phyloP scores from a whole-genome alignment of 148 eudicot genomes.

The Amaranthus palmeri region DNA sequence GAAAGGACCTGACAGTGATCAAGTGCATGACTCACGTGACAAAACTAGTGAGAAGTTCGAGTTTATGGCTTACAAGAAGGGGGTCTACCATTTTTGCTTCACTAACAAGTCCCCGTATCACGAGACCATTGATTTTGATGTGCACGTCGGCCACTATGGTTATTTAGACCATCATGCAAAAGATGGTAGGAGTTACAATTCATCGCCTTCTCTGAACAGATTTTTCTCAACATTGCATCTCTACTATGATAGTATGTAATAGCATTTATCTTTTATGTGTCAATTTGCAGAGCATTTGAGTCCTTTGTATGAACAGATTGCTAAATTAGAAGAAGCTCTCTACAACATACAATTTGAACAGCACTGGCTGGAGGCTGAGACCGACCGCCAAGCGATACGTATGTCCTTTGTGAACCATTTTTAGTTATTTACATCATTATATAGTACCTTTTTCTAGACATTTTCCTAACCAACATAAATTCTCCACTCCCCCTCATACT shows the following conservation, averaged over 20 bases:
- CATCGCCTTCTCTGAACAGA: background rate
- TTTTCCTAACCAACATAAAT: background rate
- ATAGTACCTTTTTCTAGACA: background rate
- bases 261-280: conserved; percentile 1
- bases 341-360: conserved; percentile 85
- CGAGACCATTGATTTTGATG: conserved; percentile 77
- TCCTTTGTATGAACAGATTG: conserved; percentile 69
- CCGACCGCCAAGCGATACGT: conserved; percentile 74
- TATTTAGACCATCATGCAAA: conserved; percentile 65
- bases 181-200: conserved; percentile 42
- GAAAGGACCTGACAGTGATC: conserved; percentile 66
- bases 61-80: conserved; percentile 52
- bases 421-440: background rate
- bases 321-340: conserved; percentile 65
- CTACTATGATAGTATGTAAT: background rate
- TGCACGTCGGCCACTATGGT: conserved; percentile 52
- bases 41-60: conserved; percentile 62
- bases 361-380: conserved; percentile 87
- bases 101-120: conserved; percentile 70
- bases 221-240: background rate
- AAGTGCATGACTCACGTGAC: conserved; percentile 44
- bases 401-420: conserved; percentile 5
- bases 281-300: conserved; percentile 58
- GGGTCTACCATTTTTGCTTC: conserved; percentile 65
- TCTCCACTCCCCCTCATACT: background rate